Percentiles rank a stretch among this genome's conserved stretches.
phyloP scores from a whole-genome alignment of 75 land plant genomes.

The Picea glauca region DNA sequence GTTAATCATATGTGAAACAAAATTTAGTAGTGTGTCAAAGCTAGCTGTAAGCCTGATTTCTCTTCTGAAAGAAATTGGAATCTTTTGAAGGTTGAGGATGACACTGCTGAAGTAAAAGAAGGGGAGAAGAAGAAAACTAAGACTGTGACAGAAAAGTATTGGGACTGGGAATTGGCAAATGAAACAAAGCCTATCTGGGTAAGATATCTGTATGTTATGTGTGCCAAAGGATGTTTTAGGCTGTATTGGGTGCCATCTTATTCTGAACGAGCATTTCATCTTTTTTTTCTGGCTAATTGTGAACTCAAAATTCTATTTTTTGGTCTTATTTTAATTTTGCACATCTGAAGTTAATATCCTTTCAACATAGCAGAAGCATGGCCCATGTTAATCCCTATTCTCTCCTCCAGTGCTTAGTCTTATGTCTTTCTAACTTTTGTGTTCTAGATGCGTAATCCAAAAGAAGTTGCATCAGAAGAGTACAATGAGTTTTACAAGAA shows the following conservation, averaged over 20 bases:
- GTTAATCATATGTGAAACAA: constrained; percentile 5
- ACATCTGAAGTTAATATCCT: neutral
- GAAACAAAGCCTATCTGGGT: constrained; percentile 99
- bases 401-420: neutral
- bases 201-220: constrained; percentile 1
- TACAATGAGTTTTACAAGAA: constrained; percentile 88
- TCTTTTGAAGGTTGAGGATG: constrained; percentile 21
- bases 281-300: neutral
- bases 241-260: neutral
- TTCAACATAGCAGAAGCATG: neutral
- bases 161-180: constrained; percentile 94
- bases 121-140: constrained; percentile 71
- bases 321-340: constrained; percentile 1
- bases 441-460: constrained; percentile 70
- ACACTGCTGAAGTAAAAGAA: constrained; percentile 19
- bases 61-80: constrained; percentile 3
- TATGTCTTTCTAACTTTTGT: constrained; percentile 8
- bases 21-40: constrained; percentile 11
- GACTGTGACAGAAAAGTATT: constrained; percentile 88
- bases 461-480: constrained; percentile 79
- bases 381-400: neutral
- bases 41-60: neutral
- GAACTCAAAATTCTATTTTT: neutral
- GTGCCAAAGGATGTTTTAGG: neutral
- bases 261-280: neutral